phyloP scores from a whole-genome alignment of 129 eudicot genomes.

The Daucus carota region DNA sequence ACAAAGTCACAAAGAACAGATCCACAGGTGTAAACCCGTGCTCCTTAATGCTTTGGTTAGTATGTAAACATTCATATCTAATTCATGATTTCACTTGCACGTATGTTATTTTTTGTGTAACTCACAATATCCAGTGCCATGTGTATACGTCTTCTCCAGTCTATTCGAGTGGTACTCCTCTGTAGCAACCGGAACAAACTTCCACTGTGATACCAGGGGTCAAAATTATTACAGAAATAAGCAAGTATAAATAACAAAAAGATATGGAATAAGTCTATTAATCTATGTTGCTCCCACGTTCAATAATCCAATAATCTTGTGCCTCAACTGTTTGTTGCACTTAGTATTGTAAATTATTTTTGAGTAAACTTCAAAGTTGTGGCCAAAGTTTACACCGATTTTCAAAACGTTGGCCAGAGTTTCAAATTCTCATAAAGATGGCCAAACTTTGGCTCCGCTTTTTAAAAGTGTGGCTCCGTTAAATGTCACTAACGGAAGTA shows the following conservation, averaged over 20 bases:
- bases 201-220: slow-evolving; percentile 46
- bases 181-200: slow-evolving; percentile 84
- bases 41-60: background rate
- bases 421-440: no score
- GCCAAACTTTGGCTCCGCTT: no score
- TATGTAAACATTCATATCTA: background rate
- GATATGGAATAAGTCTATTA: background rate
- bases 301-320: background rate
- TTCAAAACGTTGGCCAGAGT: no score
- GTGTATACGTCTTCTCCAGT: slow-evolving; percentile 91
- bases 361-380: no score
- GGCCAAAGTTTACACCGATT: no score
- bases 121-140: slow-evolving; percentile 98
- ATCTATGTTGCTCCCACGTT: background rate
- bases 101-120: slow-evolving; percentile 6
- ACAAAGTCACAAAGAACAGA: background rate
- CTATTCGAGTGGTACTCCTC: slow-evolving; percentile 69
- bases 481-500: no score
- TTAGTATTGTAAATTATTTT: background rate
- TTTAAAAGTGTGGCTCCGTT: no score
- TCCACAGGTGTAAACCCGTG: background rate
- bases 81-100: background rate
- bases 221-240: background rate
- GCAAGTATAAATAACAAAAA: background rate
- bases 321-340: background rate